These are phyloP conservation scores for Eucalyptus regnans DNA, from an alignment of 345 rosid genomes.

Conservation along the genomic window DNA sequence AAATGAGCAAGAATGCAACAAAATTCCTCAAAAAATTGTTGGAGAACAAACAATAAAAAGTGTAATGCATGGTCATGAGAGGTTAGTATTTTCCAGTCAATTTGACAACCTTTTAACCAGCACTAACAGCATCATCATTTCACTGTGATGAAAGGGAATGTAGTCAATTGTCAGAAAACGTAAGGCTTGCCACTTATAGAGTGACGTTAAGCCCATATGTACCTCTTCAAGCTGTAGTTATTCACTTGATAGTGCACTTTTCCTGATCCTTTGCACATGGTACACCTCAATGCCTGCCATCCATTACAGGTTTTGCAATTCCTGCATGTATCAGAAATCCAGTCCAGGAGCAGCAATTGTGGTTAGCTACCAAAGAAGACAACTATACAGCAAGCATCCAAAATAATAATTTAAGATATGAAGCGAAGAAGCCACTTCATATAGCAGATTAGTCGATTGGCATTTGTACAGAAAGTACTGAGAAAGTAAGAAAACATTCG, in stretches of 20 bases:
- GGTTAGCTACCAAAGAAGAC: background rate
- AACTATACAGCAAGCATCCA: background rate
- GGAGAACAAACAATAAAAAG: background rate
- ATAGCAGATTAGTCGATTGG: background rate
- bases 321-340: slow-evolving; percentile 21
- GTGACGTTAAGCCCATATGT: background rate
- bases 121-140: background rate
- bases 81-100: background rate
- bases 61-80: background rate
- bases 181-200: background rate
- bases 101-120: background rate
- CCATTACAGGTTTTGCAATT: slow-evolving; percentile 75
- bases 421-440: background rate
- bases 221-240: slow-evolving; percentile 70
- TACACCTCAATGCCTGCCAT: slow-evolving; percentile 85
- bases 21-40: background rate
- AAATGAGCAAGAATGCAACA: background rate
- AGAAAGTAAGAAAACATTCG: background rate
- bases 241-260: slow-evolving; percentile 79
- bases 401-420: background rate
- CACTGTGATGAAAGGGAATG: background rate
- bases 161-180: background rate
- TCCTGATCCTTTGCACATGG: slow-evolving; percentile 92
- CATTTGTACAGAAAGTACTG: background rate
- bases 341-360: background rate